A percentile compares a stretch with the other conserved stretches of the same genome.
Conservation (phyloP, 352 stramenopile genomes). For the Thalassiosira sp. region DNA sequence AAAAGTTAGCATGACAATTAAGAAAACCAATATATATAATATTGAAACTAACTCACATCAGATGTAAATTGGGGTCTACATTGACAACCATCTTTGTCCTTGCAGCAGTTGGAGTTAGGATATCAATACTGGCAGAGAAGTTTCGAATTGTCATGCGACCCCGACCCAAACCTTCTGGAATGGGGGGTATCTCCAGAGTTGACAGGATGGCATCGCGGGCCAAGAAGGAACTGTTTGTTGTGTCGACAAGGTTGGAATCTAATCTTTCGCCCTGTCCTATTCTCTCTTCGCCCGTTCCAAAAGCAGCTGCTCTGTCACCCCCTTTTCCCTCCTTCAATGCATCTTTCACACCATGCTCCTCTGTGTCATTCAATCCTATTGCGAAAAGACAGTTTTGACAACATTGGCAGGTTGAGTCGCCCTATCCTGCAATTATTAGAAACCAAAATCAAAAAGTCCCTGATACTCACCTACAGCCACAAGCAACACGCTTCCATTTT, state of each 20-base stretch:
- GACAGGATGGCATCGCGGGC: conserved; percentile 54
- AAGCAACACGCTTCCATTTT: conserved; percentile 74
- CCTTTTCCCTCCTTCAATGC: too few species aligned
- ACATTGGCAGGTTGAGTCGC: too few species aligned
- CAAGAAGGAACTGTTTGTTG: conserved; percentile 37
- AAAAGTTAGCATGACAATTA: too few species aligned
- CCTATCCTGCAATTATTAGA: too few species aligned
- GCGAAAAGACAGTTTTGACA: too few species aligned
- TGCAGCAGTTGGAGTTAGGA: conserved; percentile 58
- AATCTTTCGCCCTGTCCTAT: background rate
- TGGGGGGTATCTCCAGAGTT: conserved; percentile 59
- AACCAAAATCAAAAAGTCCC: too few species aligned
- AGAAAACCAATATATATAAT: too few species aligned
- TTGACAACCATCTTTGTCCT: conserved; percentile 72
- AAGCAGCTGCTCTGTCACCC: too few species aligned
- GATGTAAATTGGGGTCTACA: conserved; percentile 74
- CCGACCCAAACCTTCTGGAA: conserved; percentile 57
- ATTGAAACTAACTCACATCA: conserved; percentile 35
- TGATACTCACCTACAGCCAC: too few species aligned
- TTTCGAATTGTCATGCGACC: conserved; percentile 73
- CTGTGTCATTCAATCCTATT: conserved; percentile 64
- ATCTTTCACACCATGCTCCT: conserved; percentile 35
- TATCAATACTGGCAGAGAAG: conserved; percentile 64
- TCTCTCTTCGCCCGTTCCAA: too few species aligned
- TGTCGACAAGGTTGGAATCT: conserved; percentile 11